Evolutionary conservation across 129 eudicot genomes (phyloP), one percentile per base, ranked within the genome.

Genomic region (Chrysanthemum seticuspe): DNA sequence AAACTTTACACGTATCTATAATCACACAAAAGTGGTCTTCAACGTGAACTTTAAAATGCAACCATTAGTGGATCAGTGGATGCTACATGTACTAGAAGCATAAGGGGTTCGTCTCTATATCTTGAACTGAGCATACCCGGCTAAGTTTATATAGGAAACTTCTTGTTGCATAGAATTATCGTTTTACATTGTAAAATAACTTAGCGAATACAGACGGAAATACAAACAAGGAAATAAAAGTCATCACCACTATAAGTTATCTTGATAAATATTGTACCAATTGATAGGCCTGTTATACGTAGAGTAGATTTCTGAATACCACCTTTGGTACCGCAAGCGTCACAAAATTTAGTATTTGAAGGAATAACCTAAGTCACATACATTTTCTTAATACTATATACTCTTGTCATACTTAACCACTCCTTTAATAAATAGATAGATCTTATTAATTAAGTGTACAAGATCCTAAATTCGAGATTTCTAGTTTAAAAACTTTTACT

Each of bases 1-100:
- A 74, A 50, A 29, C 27, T 70, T 31, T 55, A 18, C 31, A 45
- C 15, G 49, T 15, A 14, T 75, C 55, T 3, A 54, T 44, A 75
- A 75, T 75, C 59, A 65, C 66, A 57, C 72, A 65, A 58, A 67
- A 47, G 25, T 58, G 25, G 48, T 68, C 69, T 58, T 48, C 69
- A 48, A 68, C 31, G 6, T 68, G 16, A 23, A 68, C 36, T 57
- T 45, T 45, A 53, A 25, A 68, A 76, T 47, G 27, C 61, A 44
- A 59, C 44, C 59, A 14, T 58, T 66, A 76, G 67, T 31, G 16
- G 57, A 55, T 56, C 47, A 40, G 10, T 40, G 47, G 47, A 55
- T 62, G 50, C 47, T 73, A 23, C 16, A 74, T 62, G 62, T 62
- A 65, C 64, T 62, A 13, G 40, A 73, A 29, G 13, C 62, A 27